phyloP scores from a whole-genome alignment of 106 monocot species.

The Dendrobium nobile region DNA sequence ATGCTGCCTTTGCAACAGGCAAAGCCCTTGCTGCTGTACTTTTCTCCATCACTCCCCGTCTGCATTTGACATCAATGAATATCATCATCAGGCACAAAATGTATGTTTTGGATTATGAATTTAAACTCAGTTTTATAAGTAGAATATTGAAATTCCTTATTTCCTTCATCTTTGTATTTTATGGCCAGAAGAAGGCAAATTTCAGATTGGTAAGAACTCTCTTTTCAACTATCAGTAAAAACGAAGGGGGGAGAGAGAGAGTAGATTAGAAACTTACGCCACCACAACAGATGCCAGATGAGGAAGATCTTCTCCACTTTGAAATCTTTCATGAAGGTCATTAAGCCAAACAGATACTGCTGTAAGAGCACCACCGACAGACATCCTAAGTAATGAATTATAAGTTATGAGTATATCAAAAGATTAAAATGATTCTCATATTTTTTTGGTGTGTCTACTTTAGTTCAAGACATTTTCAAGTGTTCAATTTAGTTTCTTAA shows the following conservation, averaged over 20 bases:
- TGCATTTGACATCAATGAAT: slow-evolving; percentile 17
- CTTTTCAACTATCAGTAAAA: no score
- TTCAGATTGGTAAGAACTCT: no score
- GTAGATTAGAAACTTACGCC: slow-evolving; percentile 39
- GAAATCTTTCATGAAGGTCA: slow-evolving; percentile 42
- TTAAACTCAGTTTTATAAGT: neutral
- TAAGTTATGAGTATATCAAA: no score
- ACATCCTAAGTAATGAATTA: slow-evolving; percentile 54
- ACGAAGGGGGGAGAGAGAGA: no score
- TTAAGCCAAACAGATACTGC: slow-evolving; percentile 85
- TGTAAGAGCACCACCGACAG: slow-evolving; percentile 74
- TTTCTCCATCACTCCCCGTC: slow-evolving; percentile 93
- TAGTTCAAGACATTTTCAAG: no score
- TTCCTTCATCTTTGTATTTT: no score
- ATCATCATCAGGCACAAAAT: slow-evolving; percentile 2
- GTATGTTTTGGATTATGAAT: neutral
- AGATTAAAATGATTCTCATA: no score
- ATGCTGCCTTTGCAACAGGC: slow-evolving; percentile 65
- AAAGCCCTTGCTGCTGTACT: slow-evolving; percentile 40
- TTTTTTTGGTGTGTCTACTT: no score
- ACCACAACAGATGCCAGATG: slow-evolving; percentile 74
- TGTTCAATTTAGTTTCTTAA: no score
- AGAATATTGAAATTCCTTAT: no score
- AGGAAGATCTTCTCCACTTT: slow-evolving; percentile 63
- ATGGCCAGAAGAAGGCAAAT: no score